These are phyloP conservation scores for Pilatotrama ljubarskyi DNA, from an alignment of 768 basidiomycete species.

Conservation along the genomic window DNA sequence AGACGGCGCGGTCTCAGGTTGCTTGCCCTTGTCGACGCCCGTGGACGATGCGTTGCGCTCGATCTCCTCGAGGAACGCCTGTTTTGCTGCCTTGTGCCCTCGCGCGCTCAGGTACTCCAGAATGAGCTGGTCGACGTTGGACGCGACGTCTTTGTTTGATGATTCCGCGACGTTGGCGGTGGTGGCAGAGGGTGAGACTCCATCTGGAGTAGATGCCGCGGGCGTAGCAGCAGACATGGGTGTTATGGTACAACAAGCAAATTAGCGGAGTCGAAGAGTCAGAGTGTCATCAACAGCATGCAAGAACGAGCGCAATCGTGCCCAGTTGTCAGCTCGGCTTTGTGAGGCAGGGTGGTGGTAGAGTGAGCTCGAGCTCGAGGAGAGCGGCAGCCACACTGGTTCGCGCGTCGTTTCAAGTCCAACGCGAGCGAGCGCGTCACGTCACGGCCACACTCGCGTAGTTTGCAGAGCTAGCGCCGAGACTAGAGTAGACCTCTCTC, in stretches of 20 bases:
- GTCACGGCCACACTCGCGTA: constrained; percentile 7
- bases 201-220: constrained; percentile 51
- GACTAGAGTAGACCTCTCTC: neutral
- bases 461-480: neutral
- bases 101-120: constrained; percentile 50
- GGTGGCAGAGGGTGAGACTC: constrained; percentile 37
- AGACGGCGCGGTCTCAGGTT: constrained; percentile 24
- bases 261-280: neutral
- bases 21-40: constrained; percentile 38
- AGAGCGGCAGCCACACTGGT: neutral
- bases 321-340: neutral
- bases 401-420: constrained; percentile 4
- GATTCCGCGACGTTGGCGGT: constrained; percentile 40
- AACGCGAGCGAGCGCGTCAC: constrained; percentile 17
- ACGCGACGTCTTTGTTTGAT: constrained; percentile 44
- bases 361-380: neutral
- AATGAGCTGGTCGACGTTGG: constrained; percentile 41
- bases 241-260: constrained; percentile 11
- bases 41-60: constrained; percentile 31
- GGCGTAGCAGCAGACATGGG: constrained; percentile 53
- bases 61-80: constrained; percentile 42
- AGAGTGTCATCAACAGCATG: neutral
- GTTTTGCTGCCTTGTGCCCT: constrained; percentile 48
- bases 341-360: neutral
- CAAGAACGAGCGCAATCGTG: neutral